Base-by-base conservation (phyloP, 2,329 filamentous ascomycete genomes). In the Chrysosporium keratinophilum region DNA sequence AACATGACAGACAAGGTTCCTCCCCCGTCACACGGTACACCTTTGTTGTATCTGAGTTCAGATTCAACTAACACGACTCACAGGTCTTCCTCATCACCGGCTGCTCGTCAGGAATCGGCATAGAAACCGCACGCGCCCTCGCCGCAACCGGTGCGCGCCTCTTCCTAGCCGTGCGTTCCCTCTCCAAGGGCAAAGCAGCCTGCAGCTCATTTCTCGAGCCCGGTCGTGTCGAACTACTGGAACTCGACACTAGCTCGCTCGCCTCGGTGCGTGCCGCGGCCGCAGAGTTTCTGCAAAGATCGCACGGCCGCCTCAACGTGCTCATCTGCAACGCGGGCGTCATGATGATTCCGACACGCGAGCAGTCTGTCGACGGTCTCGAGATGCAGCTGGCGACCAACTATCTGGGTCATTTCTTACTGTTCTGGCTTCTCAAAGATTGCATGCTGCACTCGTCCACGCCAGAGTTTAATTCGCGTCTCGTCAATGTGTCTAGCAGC, bases 321-420 rank as follows among this genome's bases (percentile, higher is more conserved):
- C 58, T 74, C 2, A 65, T 75, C 54, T 71, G 74, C 61, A 75
- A 71, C 55, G 71, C 73, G 11, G 72, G 69, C 17, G 37, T 48
- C 17, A 48, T 48, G 45, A 48, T 48, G 45, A 7, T 37, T 11
- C 45, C 45, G 2, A 48, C 45, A 11, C 33, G 33, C 9, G 31
- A 48, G 45, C n/a, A 48, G 33, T 48, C 42, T 15, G 42, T 15
- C 12, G 42, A 45, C 11, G 42, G 42, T 2, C 72, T 73, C 58
- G 78, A 81, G 59, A 59, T 62, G 0, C 77, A 80, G 50, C 75
- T 81, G 50, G 76, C 69, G 34, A 74, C 71, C 1, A 79, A 80
- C 60, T 71, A 80, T 58, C 64, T 81, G 0, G 68, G 66, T 1
- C 74, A 78, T 59, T 81, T 81, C 65, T 66, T 79, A 0, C 68